Evolutionary conservation across 2,329 filamentous ascomycete genomes (phyloP).

Genomic region (Calonectria crousiana): DNA sequence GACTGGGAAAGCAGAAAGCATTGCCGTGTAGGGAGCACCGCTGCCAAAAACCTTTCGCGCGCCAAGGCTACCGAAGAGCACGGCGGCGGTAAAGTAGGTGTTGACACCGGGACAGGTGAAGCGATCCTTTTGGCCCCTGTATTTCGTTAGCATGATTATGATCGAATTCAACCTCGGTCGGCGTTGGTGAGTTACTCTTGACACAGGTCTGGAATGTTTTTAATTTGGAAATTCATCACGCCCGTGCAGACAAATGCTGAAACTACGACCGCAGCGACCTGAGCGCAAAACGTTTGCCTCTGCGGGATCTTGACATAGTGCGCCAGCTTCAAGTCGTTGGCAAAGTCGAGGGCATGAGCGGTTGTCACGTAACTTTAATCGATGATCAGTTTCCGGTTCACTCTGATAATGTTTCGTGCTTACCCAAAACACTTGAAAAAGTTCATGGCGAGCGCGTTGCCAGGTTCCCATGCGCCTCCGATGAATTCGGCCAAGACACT

Average conservation of each 20-base stretch:
- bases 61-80: conserved; percentile 56
- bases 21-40: conserved; percentile 50
- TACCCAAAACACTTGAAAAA: conserved; percentile 60
- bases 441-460: conserved; percentile 61
- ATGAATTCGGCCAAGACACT: conserved; percentile 61
- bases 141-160: neutral
- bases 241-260: conserved; percentile 52
- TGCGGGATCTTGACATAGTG: conserved; percentile 61
- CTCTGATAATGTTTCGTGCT: neutral
- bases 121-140: conserved; percentile 49
- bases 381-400: neutral
- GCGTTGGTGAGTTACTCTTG: neutral
- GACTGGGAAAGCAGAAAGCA: conserved; percentile 55
- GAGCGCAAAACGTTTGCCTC: conserved; percentile 50
- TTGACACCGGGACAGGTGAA: conserved; percentile 55
- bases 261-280: conserved; percentile 47
- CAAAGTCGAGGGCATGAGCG: conserved; percentile 52
- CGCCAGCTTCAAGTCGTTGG: conserved; percentile 51
- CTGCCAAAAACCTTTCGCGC: conserved; percentile 52
- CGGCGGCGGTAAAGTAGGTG: conserved; percentile 54
- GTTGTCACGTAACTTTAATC: conserved; percentile 44
- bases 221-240: conserved; percentile 53
- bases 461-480: conserved; percentile 56
- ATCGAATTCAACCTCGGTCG: accelerated
- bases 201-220: conserved; percentile 52